These are phyloP conservation scores for Amaranthus cruentus DNA, from an alignment of 148 eudicot species.

Conservation along the genomic window DNA sequence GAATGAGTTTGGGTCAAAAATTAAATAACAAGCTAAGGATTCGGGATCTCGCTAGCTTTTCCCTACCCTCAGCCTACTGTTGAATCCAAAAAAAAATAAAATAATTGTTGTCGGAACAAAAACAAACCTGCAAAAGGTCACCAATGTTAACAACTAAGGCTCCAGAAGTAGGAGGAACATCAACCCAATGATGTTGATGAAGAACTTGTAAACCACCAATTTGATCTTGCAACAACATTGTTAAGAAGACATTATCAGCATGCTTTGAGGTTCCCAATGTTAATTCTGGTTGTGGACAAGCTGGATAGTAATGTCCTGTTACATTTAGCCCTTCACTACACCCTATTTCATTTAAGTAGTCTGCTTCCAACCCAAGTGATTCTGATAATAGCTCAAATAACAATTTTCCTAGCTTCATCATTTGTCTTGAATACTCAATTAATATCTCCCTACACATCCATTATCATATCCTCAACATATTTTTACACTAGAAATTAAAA, in stretches of 20 bases:
- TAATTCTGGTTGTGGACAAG: constrained; percentile 12
- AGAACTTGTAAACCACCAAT: constrained; percentile 13
- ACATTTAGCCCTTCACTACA: not conserved
- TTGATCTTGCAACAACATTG: constrained; percentile 2
- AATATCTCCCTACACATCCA: not conserved
- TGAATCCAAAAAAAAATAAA: not conserved
- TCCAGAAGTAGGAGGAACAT: constrained; percentile 13
- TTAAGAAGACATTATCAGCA: constrained; percentile 2
- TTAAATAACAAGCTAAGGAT: too few relatives aligned
- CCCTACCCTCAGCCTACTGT: not conserved
- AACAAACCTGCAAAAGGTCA: not conserved
- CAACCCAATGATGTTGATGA: constrained; percentile 5
- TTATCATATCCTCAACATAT: too few relatives aligned
- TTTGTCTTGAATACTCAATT: not conserved
- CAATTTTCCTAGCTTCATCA: not conserved
- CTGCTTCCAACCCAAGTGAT: not conserved
- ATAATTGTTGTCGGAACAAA: too few relatives aligned
- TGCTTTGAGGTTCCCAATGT: constrained; percentile 9
- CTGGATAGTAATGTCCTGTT: constrained; percentile 5
- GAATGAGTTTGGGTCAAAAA: too few relatives aligned
- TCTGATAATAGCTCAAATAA: constrained; percentile 2
- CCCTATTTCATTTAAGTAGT: not conserved
- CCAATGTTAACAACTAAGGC: not conserved
- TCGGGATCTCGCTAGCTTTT: too few relatives aligned
- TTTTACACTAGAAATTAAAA: not conserved